phyloP scores from a whole-genome alignment of 805 yeast genomes.

The Alloascoidea hylecoeti region DNA sequence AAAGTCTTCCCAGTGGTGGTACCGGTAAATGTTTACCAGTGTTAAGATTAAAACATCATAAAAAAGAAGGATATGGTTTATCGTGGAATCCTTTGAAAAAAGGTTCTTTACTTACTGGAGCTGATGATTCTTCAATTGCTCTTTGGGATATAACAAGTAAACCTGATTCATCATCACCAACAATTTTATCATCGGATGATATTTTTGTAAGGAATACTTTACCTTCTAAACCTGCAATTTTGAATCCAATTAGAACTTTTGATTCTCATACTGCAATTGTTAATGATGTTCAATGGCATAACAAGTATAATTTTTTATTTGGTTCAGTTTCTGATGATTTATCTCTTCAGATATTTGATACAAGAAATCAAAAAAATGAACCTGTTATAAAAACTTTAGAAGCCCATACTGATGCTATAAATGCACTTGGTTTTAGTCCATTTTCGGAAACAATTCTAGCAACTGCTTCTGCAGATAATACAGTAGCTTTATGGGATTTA shows the following conservation, averaged over 20 bases:
- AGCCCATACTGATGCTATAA: constrained; percentile 49
- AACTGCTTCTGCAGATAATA: constrained; percentile 67
- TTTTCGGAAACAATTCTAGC: constrained; percentile 37
- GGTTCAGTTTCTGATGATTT: constrained; percentile 65
- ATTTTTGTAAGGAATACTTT: background rate
- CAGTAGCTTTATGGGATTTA: constrained; percentile 64
- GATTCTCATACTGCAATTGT: constrained; percentile 41
- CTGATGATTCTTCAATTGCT: constrained; percentile 55
- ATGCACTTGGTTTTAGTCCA: constrained; percentile 56
- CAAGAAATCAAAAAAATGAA: constrained; percentile 21
- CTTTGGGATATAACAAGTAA: constrained; percentile 45
- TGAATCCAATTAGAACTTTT: constrained; percentile 32
- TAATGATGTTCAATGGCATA: constrained; percentile 55
- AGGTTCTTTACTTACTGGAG: constrained; percentile 41
- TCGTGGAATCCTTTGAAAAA: constrained; percentile 40
- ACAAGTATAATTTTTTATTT: constrained; percentile 27
- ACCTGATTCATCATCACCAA: constrained; percentile 2
- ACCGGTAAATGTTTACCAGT: constrained; percentile 8
- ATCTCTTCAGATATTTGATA: constrained; percentile 46
- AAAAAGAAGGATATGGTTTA: constrained; percentile 53
- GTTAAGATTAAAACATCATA: constrained; percentile 35
- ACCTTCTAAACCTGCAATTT: constrained; percentile 3
- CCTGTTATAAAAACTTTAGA: constrained; percentile 32
- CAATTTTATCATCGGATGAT: background rate
- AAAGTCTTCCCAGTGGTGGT: constrained; percentile 13